Base-by-base conservation (phyloP, 2,329 filamentous ascomycete genomes). In the Penicillium verrucosum region DNA sequence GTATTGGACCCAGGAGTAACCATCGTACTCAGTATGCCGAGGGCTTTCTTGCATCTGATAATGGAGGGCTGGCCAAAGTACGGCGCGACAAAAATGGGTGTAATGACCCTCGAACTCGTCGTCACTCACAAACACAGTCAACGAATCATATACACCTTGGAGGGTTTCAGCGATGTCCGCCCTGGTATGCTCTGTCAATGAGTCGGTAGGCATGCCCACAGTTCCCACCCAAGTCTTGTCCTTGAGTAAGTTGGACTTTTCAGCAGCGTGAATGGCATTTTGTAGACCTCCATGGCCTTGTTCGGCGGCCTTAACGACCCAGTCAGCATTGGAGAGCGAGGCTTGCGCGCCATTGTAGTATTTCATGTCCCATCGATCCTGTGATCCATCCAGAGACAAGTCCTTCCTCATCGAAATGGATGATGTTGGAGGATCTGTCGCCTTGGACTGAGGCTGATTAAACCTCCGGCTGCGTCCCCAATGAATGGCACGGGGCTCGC, bases 41-140 rank as follows among this genome's bases (percentile, higher is more conserved):
- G 93, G 92, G 69, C 93, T 93, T 72, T 97, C 93, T 2, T 93
- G 93, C 63, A 97, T 95, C 73, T 96, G 92, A 74, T 97, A 97
- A 75, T 97, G 92, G 75, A 97, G 94, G 60, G 96, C 92, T 1
- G 93, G 93, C 92, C 92, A 97, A 9, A 97, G 80, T 49, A 97
- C 95, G 9, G 93, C 89, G 77, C 96, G 96, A 84, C 92, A 97
- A 73, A 93, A 97, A 76, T 97, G 92, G 14, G 88, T 84, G 70
- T 97, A 97, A 75, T 96, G 92, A 0, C 92, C 92, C 68, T 96
- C 89, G 68, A 96, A 91, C 75, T 97, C 92, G 71, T 89, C 91
- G 77, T 97, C 93, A 59, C 85, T 88, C 73, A 89, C 89, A 71
- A 89, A 96, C 30, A 97, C 91, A 2, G 88, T 85, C 61, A 95